A percentile compares a stretch with the other conserved stretches of the same genome.
These are phyloP conservation scores for Sporothrix pseudoabietina DNA, from an alignment of 2,329 filamentous ascomycete species.

Conservation along the genomic window DNA sequence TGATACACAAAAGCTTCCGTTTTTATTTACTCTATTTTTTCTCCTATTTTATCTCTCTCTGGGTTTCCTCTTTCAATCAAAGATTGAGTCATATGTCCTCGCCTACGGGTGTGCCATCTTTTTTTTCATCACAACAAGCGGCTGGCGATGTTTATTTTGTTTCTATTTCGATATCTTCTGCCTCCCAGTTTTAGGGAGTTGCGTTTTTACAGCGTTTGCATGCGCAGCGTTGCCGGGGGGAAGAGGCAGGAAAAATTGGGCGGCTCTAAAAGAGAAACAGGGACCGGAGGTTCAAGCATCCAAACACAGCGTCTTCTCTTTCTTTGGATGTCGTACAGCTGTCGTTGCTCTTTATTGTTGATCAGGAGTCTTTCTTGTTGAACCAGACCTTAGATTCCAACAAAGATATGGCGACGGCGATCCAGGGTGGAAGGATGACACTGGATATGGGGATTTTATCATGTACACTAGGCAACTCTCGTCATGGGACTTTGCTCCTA, in stretches of 20 bases:
- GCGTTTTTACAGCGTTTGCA: not conserved
- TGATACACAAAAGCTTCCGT: conserved; percentile 31
- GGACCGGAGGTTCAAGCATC: not conserved
- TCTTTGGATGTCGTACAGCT: not conserved
- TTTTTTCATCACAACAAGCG: not conserved
- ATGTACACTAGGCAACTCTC: not conserved
- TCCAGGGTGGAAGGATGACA: not conserved
- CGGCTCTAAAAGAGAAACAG: not conserved
- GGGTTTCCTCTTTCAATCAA: not conserved
- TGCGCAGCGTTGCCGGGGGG: not conserved
- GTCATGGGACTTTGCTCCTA: not conserved
- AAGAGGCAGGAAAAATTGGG: not conserved
- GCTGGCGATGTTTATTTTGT: not conserved
- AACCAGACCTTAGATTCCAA: not conserved
- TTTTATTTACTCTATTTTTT: not conserved
- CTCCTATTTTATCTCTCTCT: not conserved
- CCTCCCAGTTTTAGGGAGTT: not conserved
- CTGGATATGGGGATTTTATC: not conserved
- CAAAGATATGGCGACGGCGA: not conserved
- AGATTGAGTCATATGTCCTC: not conserved
- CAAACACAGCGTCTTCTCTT: not conserved
- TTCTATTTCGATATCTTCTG: not conserved
- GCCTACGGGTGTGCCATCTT: not conserved
- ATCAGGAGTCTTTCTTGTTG: not conserved
- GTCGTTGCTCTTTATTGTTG: not conserved